Base-by-base conservation (phyloP, 148 eudicot genomes). In the Beta vulgaris region DNA sequence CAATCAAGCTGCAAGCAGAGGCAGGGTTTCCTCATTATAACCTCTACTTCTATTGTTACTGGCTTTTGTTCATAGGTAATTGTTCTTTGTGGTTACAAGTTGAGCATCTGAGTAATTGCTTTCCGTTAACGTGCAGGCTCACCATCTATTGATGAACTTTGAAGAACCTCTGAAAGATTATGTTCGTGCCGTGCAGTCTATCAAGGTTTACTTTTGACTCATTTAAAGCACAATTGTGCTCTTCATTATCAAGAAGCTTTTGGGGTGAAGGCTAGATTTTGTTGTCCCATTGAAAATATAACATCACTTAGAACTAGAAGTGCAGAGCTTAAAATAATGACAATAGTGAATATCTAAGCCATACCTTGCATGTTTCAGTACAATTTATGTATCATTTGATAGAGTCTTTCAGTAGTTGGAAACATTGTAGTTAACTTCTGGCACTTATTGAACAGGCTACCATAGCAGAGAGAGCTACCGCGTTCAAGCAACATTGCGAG, bases 81-180 rank as follows among this genome's bases (percentile, higher is more conserved):
- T 60, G 29, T 6, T 15, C 26, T 26, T 1, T 21, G 7, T 43
- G 12, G 3, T 43, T 64, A 43, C 1, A 0, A 26, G n/a, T 67
- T 67, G 46, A 59, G 46, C 36, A 68, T 60, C 70, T 75, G 42
- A 66, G 37, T 37, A 66, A 26, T 53, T 48, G 55, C 25, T 68
- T 37, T 58, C 13, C 46, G 10, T 62, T 32, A n/a, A 68, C 29
- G 5, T 85, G 82, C 79, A 94, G 98, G 97, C 98, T 21, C 87
- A 94, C 69, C 81, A 91, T 83, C 86, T 94, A 68, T 72, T 94
- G 76, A 91, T 95, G 97, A 90, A 89, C 74, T 95, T 95, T 77
- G 98, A 92, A 88, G 98, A 95, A 81, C 98, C 98, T 35, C 78
- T 95, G 83, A 95, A 95, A 81, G 97, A 92, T 81, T 95, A 90